Conservation (phyloP, 1,284 basidiomycete genomes). For the Peniophora sp. region DNA sequence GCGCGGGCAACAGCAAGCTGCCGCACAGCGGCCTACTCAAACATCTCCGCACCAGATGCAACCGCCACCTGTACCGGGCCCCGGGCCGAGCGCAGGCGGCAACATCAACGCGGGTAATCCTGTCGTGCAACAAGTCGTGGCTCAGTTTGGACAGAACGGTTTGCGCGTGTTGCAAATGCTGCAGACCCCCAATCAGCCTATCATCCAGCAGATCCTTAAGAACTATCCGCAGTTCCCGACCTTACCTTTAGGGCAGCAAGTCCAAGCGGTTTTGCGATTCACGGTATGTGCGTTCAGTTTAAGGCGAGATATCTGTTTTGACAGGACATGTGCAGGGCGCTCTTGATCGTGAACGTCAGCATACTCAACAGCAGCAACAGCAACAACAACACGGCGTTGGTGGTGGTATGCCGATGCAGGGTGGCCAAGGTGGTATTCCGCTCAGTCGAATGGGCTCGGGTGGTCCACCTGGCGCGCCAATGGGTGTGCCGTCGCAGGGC, state of each 20-base stretch:
- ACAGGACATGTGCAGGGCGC: conserved; percentile 6
- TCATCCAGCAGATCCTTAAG: conserved; percentile 46
- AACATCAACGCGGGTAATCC: conserved; percentile 3
- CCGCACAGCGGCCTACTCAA: conserved; percentile 20
- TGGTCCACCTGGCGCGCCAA: not conserved
- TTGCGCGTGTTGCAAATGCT: conserved; percentile 42
- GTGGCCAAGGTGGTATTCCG: not conserved
- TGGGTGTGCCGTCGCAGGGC: not conserved
- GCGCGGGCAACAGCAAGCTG: conserved; percentile 29
- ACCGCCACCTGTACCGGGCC: not conserved
- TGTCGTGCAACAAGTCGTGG: conserved; percentile 14
- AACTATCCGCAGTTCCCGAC: conserved; percentile 45
- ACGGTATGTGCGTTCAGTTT: conserved; percentile 33
- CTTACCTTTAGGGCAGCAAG: conserved; percentile 44
- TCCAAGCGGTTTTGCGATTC: conserved; percentile 46
- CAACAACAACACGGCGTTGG: conserved; percentile 8
- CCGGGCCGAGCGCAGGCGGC: not conserved
- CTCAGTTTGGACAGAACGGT: conserved; percentile 23
- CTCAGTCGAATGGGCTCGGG: not conserved
- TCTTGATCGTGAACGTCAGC: conserved; percentile 3
- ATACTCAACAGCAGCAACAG: conserved; percentile 7
- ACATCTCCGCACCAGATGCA: conserved; percentile 32
- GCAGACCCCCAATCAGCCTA: conserved; percentile 46
- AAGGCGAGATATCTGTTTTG: not conserved
- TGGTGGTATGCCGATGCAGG: conserved; percentile 3